Base-by-base conservation (phyloP, 1,139 yeast species). In the Petasospora fabianii region DNA sequence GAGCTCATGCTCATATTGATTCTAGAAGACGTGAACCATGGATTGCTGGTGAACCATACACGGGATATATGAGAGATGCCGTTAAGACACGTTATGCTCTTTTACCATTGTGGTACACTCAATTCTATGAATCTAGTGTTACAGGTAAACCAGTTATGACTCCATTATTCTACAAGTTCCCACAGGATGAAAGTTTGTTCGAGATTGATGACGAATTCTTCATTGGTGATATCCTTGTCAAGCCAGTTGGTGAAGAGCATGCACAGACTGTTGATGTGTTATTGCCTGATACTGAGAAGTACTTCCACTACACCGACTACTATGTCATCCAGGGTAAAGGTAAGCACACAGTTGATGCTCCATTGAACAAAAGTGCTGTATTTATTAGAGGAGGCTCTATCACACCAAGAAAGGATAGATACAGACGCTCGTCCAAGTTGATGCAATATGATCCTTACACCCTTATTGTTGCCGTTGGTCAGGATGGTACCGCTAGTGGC, bases 1-100 rank as follows among this genome's bases (percentile, higher is more conserved):
- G 98, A 56, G 97, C 84, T 0, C 99, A 92, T 64, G 97, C 97
- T 0, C 97, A 94, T 64, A 84, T 90, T 42, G 97, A 92, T 60
- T 72, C 97, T 1, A 72, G 84, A 55, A 77, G 97, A 61, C 75
- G 97, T 46, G 99, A 92, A 56, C 98, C 98, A 1, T 92, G 90
- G 81, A 62, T 90, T 34, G 72, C 84, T 2, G 85, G 85, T 3
- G 94, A 80, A 22, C 90, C 92, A 4, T 79, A 75, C 51, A 77
- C 82, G n/a, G 65, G 76, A 0, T 59, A 74, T 19, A 82, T 88
- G 39, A 71, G 84, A 40, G 81, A 83, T 35, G 83, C 96, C 0
- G 70, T 92, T 19, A 68, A 67, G 42, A 67, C 86, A 49, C 71
- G 99, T 45, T 92, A 92, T 60, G 65, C 74, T 18, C 65, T 94